Conservation (phyloP, 1,284 basidiomycete genomes). For the Inonotus obliquus region DNA sequence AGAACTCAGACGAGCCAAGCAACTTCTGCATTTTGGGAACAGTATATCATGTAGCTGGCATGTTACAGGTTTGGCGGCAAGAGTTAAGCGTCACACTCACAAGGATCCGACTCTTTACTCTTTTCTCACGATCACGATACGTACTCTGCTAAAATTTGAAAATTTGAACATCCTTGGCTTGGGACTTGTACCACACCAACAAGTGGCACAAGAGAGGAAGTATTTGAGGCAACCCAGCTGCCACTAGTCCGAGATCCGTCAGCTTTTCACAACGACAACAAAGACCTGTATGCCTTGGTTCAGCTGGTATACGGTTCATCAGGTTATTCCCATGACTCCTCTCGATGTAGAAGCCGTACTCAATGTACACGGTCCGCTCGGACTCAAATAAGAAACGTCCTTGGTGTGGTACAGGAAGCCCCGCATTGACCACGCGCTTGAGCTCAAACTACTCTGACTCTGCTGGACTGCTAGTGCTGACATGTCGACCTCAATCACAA, state of each 20-base stretch:
- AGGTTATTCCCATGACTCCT: not conserved
- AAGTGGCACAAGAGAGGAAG: too few relatives aligned
- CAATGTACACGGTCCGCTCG: not conserved
- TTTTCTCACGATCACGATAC: not conserved
- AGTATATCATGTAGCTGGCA: too few relatives aligned
- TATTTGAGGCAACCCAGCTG: too few relatives aligned
- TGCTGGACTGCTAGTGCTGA: not conserved
- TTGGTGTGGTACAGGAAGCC: not conserved
- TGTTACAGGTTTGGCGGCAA: not conserved
- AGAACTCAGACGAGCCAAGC: too few relatives aligned
- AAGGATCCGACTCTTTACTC: not conserved
- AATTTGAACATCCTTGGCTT: too few relatives aligned
- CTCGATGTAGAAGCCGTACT: not conserved
- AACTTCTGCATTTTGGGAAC: too few relatives aligned
- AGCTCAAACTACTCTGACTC: not conserved
- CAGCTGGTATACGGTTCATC: not conserved
- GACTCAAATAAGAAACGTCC: not conserved
- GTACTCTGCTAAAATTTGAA: too few relatives aligned
- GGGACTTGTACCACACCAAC: too few relatives aligned
- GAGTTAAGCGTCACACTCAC: too few relatives aligned
- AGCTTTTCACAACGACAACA: not conserved
- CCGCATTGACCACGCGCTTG: not conserved
- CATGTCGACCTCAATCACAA: too few relatives aligned
- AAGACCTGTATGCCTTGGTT: not conserved
- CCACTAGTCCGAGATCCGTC: too few relatives aligned